phyloP scores from a whole-genome alignment of 225 moss, liverwort and hornwort species.

The Pleurozium schreberi region DNA sequence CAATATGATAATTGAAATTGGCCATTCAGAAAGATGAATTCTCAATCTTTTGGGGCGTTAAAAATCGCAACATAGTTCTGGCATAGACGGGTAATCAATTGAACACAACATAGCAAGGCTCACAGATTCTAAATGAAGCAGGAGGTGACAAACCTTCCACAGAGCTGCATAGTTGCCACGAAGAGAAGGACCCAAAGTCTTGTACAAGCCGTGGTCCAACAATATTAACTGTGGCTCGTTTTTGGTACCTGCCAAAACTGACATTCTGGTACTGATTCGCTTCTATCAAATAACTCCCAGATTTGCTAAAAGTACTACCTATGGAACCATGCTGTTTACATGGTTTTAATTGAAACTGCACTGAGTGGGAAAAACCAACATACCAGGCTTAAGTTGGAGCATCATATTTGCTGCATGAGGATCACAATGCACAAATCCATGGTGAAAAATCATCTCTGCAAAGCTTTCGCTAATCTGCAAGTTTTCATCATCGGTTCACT shows the following conservation, averaged over 20 bases:
- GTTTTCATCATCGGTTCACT: not conserved
- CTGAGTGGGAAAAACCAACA: not conserved
- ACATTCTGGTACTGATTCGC: not conserved
- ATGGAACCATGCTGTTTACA: not conserved
- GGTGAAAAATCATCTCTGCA: slow-evolving; percentile 72
- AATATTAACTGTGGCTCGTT: slow-evolving; percentile 54
- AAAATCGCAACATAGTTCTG: not conserved
- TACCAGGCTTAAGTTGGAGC: slow-evolving; percentile 34
- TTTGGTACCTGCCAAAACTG: slow-evolving; percentile 9
- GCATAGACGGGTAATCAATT: not conserved
- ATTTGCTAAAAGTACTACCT: not conserved
- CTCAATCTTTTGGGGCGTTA: no score
- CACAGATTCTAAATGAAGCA: not conserved
- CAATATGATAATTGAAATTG: not conserved
- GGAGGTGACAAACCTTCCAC: slow-evolving; percentile 44
- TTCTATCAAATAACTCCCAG: not conserved
- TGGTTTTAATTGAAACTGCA: not conserved
- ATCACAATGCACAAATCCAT: slow-evolving; percentile 81
- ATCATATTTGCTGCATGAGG: slow-evolving; percentile 83
- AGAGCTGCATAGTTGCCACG: slow-evolving; percentile 59
- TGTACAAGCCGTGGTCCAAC: slow-evolving; percentile 68
- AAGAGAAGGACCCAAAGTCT: slow-evolving; percentile 35
- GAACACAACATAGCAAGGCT: not conserved
- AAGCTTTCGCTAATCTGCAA: slow-evolving; percentile 52
- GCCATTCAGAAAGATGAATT: not conserved